Evolutionary conservation across 108 stramenopile species (phyloP), one percentile per base, ranked within the genome.

Genomic region (Licmophora abbreviata): DNA sequence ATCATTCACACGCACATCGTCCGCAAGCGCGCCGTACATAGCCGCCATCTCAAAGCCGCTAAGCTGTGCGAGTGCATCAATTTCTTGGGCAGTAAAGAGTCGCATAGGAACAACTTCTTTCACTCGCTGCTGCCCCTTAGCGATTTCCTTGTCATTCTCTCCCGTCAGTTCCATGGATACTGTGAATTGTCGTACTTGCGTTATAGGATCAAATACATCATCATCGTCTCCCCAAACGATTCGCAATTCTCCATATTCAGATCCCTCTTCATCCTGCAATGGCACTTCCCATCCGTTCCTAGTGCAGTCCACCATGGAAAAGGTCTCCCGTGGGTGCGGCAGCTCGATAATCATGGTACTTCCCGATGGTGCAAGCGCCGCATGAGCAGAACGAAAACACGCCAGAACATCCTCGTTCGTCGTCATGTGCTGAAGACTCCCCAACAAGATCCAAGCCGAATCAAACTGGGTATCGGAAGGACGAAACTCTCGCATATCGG

Each of bases 151-250:
- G 9, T 77, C 66, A 15, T 63, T 40, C 1, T 52, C 47, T 44
- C 67, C 58, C 12, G 11, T 66, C 40, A 85, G 44, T 45, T 80
- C 69, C 74, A 90, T 74, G 17, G 67, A 51, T 3, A 90, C 77
- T 11, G 84, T 81, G 47, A 81, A 81, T 34, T 81, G 57, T 29
- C 88, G 67, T 21, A 90, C 65, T 66, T 90, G 88, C 14, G 31
- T 18, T 24, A 90, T 76, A 2, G 88, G 82, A 65, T 90, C 80
- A 67, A 90, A 86, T 14, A 54, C 53, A 62, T 90, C 88, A 58
- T 81, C 67, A 38, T 83, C 84, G 31, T 83, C 83, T 24, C 88
- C 88, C 88, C 88, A 90, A 26, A 83, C 37, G 33, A 90, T 83
- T 29, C 77, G 58, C 22, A 85, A 56, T 51, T 82, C 79, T 28